Evolutionary conservation across 2,329 filamentous ascomycete species (phyloP), one percentile per base, ranked within the genome.

Genomic region (Fusarium setosum): DNA sequence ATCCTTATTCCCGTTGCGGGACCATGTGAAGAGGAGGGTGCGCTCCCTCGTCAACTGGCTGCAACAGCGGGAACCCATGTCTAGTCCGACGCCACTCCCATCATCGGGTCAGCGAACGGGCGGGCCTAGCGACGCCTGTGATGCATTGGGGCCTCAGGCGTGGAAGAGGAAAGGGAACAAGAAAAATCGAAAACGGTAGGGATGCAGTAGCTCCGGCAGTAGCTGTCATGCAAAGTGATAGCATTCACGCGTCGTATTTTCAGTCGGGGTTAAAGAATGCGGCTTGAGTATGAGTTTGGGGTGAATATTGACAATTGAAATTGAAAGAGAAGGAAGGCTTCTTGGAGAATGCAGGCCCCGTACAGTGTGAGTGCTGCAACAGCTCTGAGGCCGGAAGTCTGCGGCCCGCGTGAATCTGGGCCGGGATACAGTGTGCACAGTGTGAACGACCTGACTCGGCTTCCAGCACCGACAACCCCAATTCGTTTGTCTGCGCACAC

Each of bases 31-130:
- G 53, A 51, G 71, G 66, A 67, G 58, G 59, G 62, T 38, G 44
- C 21, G 23, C 45, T 61, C 49, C 48, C 52, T 57, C 58, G 47
- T 61, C 51, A 45, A 73, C 67, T 73, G 69, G 70, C 45, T 71
- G 63, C 48, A 35, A 56, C 45, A 61, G 51, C 53, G 51, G 60
- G 31, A 51, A 42, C 50, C 69, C 69, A 66, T 73, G 70, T 63
- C 58, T 68, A 65, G 65, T 41, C 49, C 45, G 34, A 55, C 69
- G 70, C 70, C 71, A 73, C 70, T 69, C 71, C 71, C 70, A 73
- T 73, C 70, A 73, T 73, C 44, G 59, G 60, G 61, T 62, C 68
- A 68, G 59, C 59, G 65, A 70, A 73, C 65, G 47, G 63, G 70
- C 57, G 69, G 70, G 64, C 42, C 63, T 57, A 69, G 63, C 50